Percentiles rank a stretch among this genome's conserved stretches.
These are phyloP conservation scores for Gynochthodes officinalis DNA, from an alignment of 257 asterid species.

Conservation along the genomic window DNA sequence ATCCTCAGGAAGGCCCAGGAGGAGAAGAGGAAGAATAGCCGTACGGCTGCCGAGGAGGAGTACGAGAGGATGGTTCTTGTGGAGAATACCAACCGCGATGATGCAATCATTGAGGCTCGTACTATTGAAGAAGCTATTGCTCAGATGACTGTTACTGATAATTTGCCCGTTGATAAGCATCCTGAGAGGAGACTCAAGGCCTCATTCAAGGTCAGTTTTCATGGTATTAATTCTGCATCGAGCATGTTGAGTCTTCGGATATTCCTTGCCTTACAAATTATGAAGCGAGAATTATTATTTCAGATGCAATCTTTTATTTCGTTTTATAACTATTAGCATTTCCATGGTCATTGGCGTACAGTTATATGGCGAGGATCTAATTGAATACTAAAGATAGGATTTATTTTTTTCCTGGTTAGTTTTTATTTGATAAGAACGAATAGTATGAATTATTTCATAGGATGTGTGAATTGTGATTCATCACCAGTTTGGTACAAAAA, in stretches of 20 bases:
- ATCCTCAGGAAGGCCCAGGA: constrained; percentile 60
- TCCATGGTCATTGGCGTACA: too few species aligned
- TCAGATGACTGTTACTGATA: constrained; percentile 53
- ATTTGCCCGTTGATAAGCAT: constrained; percentile 76
- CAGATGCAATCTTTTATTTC: too few species aligned
- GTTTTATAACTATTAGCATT: neutral
- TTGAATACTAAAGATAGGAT: too few species aligned
- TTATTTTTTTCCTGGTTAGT: too few species aligned
- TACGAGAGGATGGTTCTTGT: constrained; percentile 68
- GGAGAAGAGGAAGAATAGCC: constrained; percentile 63
- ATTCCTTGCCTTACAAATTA: neutral
- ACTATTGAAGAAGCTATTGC: constrained; percentile 84
- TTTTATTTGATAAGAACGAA: neutral
- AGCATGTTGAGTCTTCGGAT: neutral
- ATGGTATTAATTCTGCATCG: too few species aligned
- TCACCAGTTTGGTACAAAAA: neutral
- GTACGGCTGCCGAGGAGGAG: constrained; percentile 80
- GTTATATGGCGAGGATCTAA: too few species aligned
- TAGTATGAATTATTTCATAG: neutral
- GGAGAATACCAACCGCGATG: constrained; percentile 75
- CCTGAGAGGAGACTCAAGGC: constrained; percentile 97
- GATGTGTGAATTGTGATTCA: neutral
- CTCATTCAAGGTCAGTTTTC: constrained; percentile 59
- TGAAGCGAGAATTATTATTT: too few species aligned
- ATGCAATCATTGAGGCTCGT: constrained; percentile 70